Evolutionary conservation across 2,329 filamentous ascomycete species (phyloP), one percentile per base, ranked within the genome.

Genomic region (Colletotrichum sp.): DNA sequence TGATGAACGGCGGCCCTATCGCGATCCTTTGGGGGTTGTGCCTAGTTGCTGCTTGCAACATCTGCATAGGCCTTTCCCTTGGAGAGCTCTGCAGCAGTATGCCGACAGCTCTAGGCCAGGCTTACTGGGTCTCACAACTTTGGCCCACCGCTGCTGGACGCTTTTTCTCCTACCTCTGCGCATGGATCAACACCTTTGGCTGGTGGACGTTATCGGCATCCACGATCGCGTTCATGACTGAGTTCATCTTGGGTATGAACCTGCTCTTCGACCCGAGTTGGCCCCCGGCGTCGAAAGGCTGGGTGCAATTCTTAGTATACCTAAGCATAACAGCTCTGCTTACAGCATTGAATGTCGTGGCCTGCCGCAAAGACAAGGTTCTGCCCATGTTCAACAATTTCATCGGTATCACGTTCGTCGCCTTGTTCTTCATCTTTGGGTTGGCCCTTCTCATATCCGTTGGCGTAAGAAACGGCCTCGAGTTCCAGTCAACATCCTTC

Each of bases 21-120:
- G 86, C 86, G 43, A 89, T 91, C 43, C 86, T 91, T 71, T 91
- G 89, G 89, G 89, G 89, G 2, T 82, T 91, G 8, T 81, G 85
- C 6, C 84, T 91, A n/a, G 89, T 91, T 73, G 88, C 88, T 8
- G 76, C 82, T 36, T 91, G 89, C 79, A 90, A 89, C 71, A 66
- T 89, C 2, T 90, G 88, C 73, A 88, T 91, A 55, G 89, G 89
- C 15, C 77, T 90, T 5, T 91, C 89, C 5, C 83, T 91, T 55
- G 90, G 89, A 62, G 90, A 92, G 80, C 83, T 91, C 60, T 87
- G 86, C 79, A 91, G 89, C 77, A 88, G 86, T 77, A 91, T 92
- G 90, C 91, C 91, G 6, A 92, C 90, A 0, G 90, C 90, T 0
- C 83, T 92, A 4, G 91, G 91, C 1, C 91, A 92, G 81, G 90